Conservation (phyloP, 2,329 filamentous ascomycete genomes). For the Cytospora piceicola region DNA sequence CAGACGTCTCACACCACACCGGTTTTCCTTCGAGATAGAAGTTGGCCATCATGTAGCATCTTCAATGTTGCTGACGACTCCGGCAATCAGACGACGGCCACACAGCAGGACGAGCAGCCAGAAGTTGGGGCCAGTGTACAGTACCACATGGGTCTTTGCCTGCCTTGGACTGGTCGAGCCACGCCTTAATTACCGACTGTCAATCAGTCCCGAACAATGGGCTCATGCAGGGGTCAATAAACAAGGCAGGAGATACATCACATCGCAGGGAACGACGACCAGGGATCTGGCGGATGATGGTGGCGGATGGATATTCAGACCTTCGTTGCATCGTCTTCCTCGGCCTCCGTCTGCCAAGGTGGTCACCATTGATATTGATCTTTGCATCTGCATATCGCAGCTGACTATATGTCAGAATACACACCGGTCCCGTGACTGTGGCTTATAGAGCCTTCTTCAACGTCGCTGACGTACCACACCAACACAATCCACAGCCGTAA, state of each 20-base stretch:
- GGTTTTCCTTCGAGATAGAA: not conserved
- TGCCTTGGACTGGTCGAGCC: not conserved
- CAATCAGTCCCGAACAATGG: not conserved
- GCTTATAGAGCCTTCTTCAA: too few species aligned
- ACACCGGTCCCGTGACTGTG: too few species aligned
- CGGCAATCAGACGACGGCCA: too few species aligned
- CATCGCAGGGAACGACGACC: not conserved
- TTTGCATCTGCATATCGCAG: too few species aligned
- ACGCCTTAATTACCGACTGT: not conserved
- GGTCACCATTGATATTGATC: too few species aligned
- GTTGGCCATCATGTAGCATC: not conserved
- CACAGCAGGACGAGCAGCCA: too few species aligned
- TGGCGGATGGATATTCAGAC: not conserved
- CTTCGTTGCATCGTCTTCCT: not conserved
- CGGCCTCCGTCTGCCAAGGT: too few species aligned
- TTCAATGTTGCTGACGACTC: not conserved
- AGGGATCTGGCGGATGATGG: not conserved
- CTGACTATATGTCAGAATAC: too few species aligned
- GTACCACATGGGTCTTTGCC: not conserved
- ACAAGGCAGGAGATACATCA: not conserved
- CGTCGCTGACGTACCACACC: too few species aligned
- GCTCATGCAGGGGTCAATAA: not conserved
- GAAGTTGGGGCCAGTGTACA: not conserved
- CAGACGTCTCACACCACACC: not conserved
- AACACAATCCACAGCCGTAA: too few species aligned